Evolutionary conservation across 2,329 filamentous ascomycete genomes (phyloP).

Genomic region (Cytospora piceae): DNA sequence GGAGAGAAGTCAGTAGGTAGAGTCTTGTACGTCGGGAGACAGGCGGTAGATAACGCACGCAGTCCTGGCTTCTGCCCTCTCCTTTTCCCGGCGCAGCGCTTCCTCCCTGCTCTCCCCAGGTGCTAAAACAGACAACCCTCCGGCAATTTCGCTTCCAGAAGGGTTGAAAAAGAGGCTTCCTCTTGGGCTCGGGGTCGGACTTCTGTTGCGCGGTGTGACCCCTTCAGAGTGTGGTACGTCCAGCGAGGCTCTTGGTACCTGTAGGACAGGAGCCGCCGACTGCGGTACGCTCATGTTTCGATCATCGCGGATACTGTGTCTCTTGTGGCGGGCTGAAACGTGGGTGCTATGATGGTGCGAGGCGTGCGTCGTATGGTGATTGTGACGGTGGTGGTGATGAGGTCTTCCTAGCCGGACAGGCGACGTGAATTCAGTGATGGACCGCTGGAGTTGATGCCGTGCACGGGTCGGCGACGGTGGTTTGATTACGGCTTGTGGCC

Average conservation of each 20-base stretch:
- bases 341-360: constrained; percentile 36
- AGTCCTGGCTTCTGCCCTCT: constrained; percentile 44
- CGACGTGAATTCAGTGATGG: constrained; percentile 57
- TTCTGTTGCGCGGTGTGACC: constrained; percentile 47
- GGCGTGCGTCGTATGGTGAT: constrained; percentile 36
- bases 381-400: constrained; percentile 42
- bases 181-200: constrained; percentile 48
- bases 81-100: constrained; percentile 47
- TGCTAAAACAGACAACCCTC: constrained; percentile 27
- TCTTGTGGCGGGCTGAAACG: constrained; percentile 42
- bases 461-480: constrained; percentile 43
- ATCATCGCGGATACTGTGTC: constrained; percentile 39
- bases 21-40: constrained; percentile 1
- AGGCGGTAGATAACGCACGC: constrained; percentile 42
- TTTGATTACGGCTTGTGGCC: constrained; percentile 19
- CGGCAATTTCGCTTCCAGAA: constrained; percentile 31
- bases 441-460: constrained; percentile 59
- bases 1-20: constrained; percentile 22
- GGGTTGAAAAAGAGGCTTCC: constrained; percentile 44
- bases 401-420: constrained; percentile 47
- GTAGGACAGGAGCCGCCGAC: constrained; percentile 34
- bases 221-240: constrained; percentile 52
- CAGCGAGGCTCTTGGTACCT: constrained; percentile 43
- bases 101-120: constrained; percentile 42
- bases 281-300: constrained; percentile 38